phyloP scores from a whole-genome alignment of 2,329 filamentous ascomycete genomes.

The Domatiomyces catenatus region DNA sequence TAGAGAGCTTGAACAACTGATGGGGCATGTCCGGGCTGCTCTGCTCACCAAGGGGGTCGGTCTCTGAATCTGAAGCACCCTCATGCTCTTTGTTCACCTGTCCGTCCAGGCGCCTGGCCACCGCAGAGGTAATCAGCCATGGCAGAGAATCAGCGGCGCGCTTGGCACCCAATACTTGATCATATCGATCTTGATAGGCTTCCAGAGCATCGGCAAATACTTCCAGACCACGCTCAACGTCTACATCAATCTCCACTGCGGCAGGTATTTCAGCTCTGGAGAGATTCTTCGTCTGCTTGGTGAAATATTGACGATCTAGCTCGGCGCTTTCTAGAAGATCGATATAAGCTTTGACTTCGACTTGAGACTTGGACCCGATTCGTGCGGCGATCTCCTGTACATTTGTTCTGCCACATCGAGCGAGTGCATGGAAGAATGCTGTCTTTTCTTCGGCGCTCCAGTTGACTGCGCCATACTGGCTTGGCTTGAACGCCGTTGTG shows the following conservation, averaged over 20 bases:
- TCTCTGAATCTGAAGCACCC: not conserved
- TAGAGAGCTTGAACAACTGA: conserved; percentile 41
- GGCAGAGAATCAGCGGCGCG: conserved; percentile 1
- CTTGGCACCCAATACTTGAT: conserved; percentile 43
- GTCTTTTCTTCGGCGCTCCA: conserved; percentile 63
- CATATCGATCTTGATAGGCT: conserved; percentile 46
- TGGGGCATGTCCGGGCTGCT: conserved; percentile 17
- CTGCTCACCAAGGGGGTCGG: conserved; percentile 1
- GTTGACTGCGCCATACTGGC: conserved; percentile 51
- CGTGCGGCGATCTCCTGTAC: conserved; percentile 45
- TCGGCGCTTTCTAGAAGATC: conserved; percentile 41
- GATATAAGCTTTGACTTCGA: conserved; percentile 61
- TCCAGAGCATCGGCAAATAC: conserved; percentile 51
- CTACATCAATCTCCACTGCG: conserved; percentile 54
- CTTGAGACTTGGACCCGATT: conserved; percentile 54
- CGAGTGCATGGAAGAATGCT: conserved; percentile 50
- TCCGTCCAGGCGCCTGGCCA: not conserved
- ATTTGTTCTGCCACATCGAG: conserved; percentile 48
- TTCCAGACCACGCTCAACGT: conserved; percentile 53
- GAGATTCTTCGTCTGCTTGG: conserved; percentile 24
- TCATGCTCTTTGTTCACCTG: not conserved
- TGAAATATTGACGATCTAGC: conserved; percentile 26
- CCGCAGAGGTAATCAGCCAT: conserved; percentile 16
- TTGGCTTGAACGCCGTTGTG: conserved; percentile 21
- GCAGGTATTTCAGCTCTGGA: conserved; percentile 48